Evolutionary conservation across 345 rosid genomes (phyloP).

Genomic region (Eutrema yunnanense): DNA sequence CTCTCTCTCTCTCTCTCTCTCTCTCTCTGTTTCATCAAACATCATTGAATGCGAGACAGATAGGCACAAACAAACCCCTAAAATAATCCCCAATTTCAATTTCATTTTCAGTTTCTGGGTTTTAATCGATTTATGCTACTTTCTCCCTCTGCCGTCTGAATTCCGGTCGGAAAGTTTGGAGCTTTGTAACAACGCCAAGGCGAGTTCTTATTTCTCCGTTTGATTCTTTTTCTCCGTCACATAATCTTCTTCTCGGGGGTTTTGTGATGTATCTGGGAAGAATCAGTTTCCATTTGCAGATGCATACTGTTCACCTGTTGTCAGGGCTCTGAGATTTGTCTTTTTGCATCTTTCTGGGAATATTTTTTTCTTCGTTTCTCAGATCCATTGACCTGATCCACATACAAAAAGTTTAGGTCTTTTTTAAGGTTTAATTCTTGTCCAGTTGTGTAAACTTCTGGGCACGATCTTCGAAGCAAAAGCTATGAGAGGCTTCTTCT

Average conservation of each 20-base stretch:
- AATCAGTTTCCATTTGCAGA: constrained; percentile 7
- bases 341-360: constrained; percentile 7
- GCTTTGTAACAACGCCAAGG: constrained; percentile 7
- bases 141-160: background rate
- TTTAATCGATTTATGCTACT: background rate
- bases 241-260: background rate
- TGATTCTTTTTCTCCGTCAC: background rate
- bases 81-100: background rate
- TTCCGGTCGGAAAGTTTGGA: background rate
- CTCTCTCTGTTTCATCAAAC: constrained; percentile 5
- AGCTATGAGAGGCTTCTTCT: constrained; percentile 36
- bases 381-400: constrained; percentile 27
- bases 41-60: constrained; percentile 18
- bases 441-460: constrained; percentile 9
- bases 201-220: constrained; percentile 15
- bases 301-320: constrained; percentile 8
- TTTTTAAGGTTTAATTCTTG: background rate
- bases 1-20: background rate
- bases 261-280: constrained; percentile 1
- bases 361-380: background rate
- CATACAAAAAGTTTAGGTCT: constrained; percentile 4
- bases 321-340: constrained; percentile 22
- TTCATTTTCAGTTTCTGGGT: background rate
- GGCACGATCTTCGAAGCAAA: background rate
- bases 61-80: constrained; percentile 1